Base-by-base conservation (phyloP, 352 stramenopile species). In the Phytophthora cactorum region DNA sequence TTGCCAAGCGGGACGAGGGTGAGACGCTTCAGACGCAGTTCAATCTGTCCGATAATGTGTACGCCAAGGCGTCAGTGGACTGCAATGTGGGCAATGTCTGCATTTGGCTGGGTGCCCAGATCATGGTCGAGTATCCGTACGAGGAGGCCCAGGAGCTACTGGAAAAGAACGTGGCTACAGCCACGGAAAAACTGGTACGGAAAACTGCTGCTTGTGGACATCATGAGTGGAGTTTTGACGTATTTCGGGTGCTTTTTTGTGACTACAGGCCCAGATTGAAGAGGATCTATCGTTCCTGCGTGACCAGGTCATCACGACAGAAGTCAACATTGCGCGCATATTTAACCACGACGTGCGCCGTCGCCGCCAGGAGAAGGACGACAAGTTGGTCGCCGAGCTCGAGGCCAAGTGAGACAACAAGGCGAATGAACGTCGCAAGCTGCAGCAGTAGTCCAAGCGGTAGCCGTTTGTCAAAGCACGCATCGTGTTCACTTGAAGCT, bases 51-150 rank as follows among this genome's bases (percentile, higher is more conserved):
- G 97, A 98, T 72, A 98, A 96, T 63, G 87, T 99, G 31, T 99
- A 98, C 75, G 92, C 92, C 54, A 98, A 98, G 66, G 97, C 97
- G 0, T 88, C 96, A 38, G 81, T 99, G 28, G 92, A 98, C 77
- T 87, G 75, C 31, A 82, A 79, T 1, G 72, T 92, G 41, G 92
- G 93, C 32, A 98, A 92, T 59, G 97, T 99, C 25, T 98, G 97
- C 84, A 90, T 99, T 62, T 99, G 97, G 97, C 81, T 99, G 12
- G 97, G 97, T 36, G 97, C 96, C 14, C 98, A 98, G 82, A 93
- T 98, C 32, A 98, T 98, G 95, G 86, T 99, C 63, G 96, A 99
- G 72, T 98, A 98, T 75, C 96, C 93, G 49, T 99, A 98, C 70
- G 88, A 98, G n/a, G 97, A 99, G 68, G 96, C 96, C 10, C 81